Evolutionary conservation across 257 asterid species (phyloP).

Genomic region (Nyctanthes arbortristis): DNA sequence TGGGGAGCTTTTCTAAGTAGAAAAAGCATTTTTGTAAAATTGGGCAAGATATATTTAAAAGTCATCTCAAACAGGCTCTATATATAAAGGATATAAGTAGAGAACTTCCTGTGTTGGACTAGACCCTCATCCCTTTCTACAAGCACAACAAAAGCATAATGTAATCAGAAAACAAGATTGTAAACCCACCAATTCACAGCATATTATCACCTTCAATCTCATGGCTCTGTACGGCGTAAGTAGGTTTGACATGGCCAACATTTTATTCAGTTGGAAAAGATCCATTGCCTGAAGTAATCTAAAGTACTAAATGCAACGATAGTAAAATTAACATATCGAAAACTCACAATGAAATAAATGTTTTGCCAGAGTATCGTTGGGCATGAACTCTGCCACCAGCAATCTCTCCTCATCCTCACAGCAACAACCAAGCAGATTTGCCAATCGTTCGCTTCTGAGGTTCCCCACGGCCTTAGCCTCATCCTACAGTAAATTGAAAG

Average conservation of each 20-base stretch:
- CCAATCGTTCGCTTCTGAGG: conserved; percentile 55
- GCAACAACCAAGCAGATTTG: conserved; percentile 58
- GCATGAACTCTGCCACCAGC: conserved; percentile 69
- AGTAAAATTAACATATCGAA: neutral
- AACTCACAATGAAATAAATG: conserved; percentile 64
- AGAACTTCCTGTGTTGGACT: neutral
- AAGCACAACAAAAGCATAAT: too few relatives aligned
- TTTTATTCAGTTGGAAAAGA: neutral
- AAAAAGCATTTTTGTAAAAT: too few relatives aligned
- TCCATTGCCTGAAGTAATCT: neutral
- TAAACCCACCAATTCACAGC: neutral
- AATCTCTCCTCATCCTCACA: conserved; percentile 60
- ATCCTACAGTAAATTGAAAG: conserved; percentile 31
- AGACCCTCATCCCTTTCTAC: neutral
- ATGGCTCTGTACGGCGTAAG: neutral
- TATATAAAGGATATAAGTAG: neutral
- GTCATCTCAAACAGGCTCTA: too few relatives aligned
- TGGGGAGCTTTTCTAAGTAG: too few relatives aligned
- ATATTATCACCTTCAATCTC: too few relatives aligned
- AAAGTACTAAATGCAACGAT: neutral
- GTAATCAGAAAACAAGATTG: neutral
- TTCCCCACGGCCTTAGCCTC: conserved; percentile 62
- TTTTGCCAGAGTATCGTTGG: conserved; percentile 58
- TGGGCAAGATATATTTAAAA: too few relatives aligned
- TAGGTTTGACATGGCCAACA: neutral